phyloP scores from a whole-genome alignment of 192 early-diverging fungal genomes.

The Coemansia sp. region DNA sequence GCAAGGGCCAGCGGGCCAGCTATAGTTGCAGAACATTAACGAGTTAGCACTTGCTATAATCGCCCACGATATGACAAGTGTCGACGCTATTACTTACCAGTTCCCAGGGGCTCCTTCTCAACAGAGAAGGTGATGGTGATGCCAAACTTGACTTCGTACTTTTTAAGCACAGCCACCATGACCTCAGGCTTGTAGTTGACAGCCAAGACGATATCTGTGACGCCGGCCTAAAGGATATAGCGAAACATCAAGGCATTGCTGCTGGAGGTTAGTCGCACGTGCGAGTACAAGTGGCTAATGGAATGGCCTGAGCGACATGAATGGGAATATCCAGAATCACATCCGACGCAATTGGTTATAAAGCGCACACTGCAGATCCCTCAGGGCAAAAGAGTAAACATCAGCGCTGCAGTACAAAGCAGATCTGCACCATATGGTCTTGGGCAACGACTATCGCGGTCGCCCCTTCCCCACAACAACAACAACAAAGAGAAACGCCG shows the following conservation, averaged over 20 bases:
- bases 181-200: constrained; percentile 99
- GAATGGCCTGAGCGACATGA: neutral
- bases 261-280: constrained; percentile 5
- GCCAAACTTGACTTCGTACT: constrained; percentile 89
- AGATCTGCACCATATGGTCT: constrained; percentile 7
- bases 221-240: constrained; percentile 74
- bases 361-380: neutral
- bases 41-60: neutral
- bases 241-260: constrained; percentile 1
- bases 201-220: constrained; percentile 95
- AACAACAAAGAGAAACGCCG: neutral
- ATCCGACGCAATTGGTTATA: neutral
- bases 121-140: constrained; percentile 96
- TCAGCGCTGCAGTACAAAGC: neutral
- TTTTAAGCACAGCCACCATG: constrained; percentile 91
- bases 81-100: constrained; percentile 49
- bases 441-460: neutral
- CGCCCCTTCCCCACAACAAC: constrained; percentile 1
- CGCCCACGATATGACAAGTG: neutral
- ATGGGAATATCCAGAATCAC: neutral
- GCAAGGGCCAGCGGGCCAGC: constrained; percentile 96
- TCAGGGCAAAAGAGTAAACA: neutral
- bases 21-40: constrained; percentile 10
- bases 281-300: neutral
- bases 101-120: constrained; percentile 96